phyloP scores from a whole-genome alignment of 768 basidiomycete species.

The Suillus weaverae region DNA sequence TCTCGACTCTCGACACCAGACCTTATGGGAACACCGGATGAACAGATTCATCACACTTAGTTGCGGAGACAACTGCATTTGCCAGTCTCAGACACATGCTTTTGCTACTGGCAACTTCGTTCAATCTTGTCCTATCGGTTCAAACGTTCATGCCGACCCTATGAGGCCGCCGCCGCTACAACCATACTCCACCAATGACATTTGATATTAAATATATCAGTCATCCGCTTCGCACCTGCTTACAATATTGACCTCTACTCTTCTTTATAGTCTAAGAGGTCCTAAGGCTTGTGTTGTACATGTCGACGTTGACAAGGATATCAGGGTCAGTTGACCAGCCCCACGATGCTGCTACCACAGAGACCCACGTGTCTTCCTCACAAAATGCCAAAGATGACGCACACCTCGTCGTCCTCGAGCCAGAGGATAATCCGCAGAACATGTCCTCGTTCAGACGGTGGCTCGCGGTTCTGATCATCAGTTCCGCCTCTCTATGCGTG shows the following conservation, averaged over 20 bases:
- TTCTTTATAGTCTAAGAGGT: background rate
- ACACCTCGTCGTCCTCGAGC: constrained; percentile 39
- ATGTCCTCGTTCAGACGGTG: constrained; percentile 45
- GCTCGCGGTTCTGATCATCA: constrained; percentile 47
- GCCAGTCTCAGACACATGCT: background rate
- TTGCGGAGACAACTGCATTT: background rate
- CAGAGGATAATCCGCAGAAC: constrained; percentile 43
- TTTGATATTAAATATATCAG: background rate
- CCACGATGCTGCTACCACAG: constrained; percentile 12
- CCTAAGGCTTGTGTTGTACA: background rate
- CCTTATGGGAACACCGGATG: background rate
- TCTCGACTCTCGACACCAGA: background rate
- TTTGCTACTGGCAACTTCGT: background rate
- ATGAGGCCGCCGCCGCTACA: background rate
- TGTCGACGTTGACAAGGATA: constrained; percentile 10
- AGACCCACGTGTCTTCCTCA: background rate
- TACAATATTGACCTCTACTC: background rate
- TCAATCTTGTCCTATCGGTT: background rate
- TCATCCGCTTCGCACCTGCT: background rate
- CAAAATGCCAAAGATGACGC: constrained; percentile 12
- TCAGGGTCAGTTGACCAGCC: constrained; percentile 10
- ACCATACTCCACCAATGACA: background rate
- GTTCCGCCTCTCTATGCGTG: constrained; percentile 48
- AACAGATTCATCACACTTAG: background rate
- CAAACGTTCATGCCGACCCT: background rate